These are phyloP conservation scores for Colletotrichum tropicicola DNA, from an alignment of 2,329 filamentous ascomycete genomes.

Conservation along the genomic window DNA sequence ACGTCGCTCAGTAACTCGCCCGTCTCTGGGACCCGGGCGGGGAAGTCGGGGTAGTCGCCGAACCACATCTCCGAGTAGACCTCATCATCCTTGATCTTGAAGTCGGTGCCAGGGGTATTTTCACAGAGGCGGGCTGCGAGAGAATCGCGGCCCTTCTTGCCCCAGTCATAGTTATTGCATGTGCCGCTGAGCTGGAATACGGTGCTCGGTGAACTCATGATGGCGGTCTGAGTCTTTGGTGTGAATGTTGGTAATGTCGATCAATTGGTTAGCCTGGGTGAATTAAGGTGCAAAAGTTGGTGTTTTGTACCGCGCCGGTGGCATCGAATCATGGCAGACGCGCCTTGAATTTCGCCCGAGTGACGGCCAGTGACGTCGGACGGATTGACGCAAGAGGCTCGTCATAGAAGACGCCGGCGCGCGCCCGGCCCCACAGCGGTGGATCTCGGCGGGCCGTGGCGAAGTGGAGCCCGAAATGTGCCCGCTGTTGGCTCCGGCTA, in stretches of 20 bases:
- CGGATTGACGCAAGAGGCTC: conserved; percentile 27
- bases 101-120: conserved; percentile 69
- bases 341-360: neutral
- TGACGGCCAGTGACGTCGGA: conserved; percentile 27
- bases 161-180: conserved; percentile 74
- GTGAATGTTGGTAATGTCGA: no score
- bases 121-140: conserved; percentile 72
- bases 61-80: conserved; percentile 78
- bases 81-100: conserved; percentile 70
- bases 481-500: neutral
- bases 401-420: conserved; percentile 10
- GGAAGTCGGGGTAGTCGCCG: conserved; percentile 77
- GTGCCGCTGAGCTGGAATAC: conserved; percentile 57
- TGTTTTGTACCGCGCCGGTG: neutral
- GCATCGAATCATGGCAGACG: neutral
- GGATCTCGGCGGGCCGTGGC: conserved; percentile 12
- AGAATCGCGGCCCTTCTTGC: conserved; percentile 72
- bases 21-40: conserved; percentile 69
- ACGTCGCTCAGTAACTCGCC: conserved; percentile 72
- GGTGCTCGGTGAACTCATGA: conserved; percentile 32
- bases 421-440: neutral
- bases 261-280: neutral
- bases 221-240: neutral
- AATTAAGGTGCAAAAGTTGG: neutral
- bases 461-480: neutral